Conservation (phyloP, 352 stramenopile genomes). For the Plasmopara viticola region DNA sequence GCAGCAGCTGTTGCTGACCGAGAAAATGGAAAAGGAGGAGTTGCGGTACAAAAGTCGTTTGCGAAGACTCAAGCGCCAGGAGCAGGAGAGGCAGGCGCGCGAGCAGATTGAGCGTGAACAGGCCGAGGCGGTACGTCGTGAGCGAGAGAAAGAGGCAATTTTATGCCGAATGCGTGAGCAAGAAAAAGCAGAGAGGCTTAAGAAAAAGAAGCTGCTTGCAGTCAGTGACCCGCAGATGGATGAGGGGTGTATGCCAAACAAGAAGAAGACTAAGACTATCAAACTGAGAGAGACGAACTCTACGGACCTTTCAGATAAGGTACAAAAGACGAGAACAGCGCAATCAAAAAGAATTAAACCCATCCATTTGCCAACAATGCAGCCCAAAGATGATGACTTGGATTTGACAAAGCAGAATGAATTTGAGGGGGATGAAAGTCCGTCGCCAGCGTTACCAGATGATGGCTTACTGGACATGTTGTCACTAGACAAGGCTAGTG, state of each 20-base stretch:
- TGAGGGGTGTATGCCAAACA: neutral
- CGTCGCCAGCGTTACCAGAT: constrained; percentile 22
- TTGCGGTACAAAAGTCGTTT: constrained; percentile 26
- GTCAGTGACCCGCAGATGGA: constrained; percentile 9
- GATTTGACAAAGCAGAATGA: constrained; percentile 15
- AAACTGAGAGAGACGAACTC: constrained; percentile 5
- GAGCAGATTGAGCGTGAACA: constrained; percentile 13
- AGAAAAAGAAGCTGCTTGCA: constrained; percentile 11
- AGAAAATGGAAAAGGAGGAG: constrained; percentile 53
- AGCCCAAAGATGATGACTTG: constrained; percentile 10
- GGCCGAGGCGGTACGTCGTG: constrained; percentile 9
- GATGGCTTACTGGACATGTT: constrained; percentile 55
- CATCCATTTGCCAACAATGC: constrained; percentile 6
- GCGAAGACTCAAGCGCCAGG: constrained; percentile 16
- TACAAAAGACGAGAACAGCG: constrained; percentile 9
- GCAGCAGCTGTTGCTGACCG: constrained; percentile 39
- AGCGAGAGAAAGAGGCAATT: constrained; percentile 7
- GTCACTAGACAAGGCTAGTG: constrained; percentile 46
- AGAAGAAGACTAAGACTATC: constrained; percentile 4
- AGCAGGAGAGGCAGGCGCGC: constrained; percentile 13
- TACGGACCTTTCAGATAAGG: constrained; percentile 7
- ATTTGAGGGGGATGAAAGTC: constrained; percentile 14
- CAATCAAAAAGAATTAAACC: constrained; percentile 15
- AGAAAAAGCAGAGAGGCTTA: constrained; percentile 3
- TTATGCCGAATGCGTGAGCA: neutral